These are phyloP conservation scores for Beauveria rudraprayagi DNA, from an alignment of 2,329 filamentous ascomycete species.

Conservation along the genomic window DNA sequence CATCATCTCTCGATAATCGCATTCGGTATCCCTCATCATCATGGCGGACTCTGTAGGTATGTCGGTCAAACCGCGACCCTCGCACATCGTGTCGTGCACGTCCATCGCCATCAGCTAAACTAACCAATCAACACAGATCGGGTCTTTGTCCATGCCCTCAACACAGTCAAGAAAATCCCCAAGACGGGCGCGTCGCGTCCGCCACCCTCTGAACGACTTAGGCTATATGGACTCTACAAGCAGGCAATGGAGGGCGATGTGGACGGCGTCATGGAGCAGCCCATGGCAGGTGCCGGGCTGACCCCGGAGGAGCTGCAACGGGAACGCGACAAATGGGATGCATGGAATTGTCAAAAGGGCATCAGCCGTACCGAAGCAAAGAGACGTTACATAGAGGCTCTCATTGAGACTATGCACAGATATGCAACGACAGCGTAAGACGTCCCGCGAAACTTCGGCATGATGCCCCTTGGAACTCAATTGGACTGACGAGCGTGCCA, in stretches of 20 bases:
- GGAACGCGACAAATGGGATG: constrained; percentile 74
- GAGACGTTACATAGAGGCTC: constrained; percentile 81
- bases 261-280: constrained; percentile 84
- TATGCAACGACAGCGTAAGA: constrained; percentile 78
- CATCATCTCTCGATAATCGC: constrained; percentile 1
- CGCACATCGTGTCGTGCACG: not conserved
- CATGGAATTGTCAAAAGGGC: constrained; percentile 83
- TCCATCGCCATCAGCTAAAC: not conserved
- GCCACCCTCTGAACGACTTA: constrained; percentile 74
- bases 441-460: not conserved
- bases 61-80: constrained; percentile 1
- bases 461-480: not conserved
- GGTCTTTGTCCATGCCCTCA: constrained; percentile 97
- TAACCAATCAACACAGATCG: constrained; percentile 55
- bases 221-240: constrained; percentile 96
- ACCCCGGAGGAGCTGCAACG: constrained; percentile 46
- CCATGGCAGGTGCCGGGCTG: constrained; percentile 42
- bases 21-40: constrained; percentile 7
- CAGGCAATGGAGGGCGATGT: constrained; percentile 99
- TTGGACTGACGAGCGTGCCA: not conserved
- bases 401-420: constrained; percentile 94
- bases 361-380: constrained; percentile 87
- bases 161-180: constrained; percentile 95
- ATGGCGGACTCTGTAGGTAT: constrained; percentile 33
- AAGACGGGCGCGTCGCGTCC: constrained; percentile 87